Evolutionary conservation across 2,329 filamentous ascomycete genomes (phyloP).

Genomic region (Trichoderma hamatum): DNA sequence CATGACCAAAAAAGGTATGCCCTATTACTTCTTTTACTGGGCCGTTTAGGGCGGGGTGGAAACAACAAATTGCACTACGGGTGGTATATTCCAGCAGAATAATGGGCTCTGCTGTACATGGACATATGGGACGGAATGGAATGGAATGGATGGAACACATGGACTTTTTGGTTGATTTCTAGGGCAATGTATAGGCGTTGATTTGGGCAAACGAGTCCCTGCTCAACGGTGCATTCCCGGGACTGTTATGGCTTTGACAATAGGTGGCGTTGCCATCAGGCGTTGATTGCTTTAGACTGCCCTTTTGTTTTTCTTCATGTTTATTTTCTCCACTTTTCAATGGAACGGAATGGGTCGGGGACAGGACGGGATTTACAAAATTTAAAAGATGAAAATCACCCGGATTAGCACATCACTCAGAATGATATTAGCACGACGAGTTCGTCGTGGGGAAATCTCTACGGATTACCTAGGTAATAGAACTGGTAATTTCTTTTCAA

Average conservation of each 20-base stretch:
- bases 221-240: conserved; percentile 7
- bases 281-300: conserved; percentile 22
- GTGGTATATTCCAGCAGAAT: conserved; percentile 7
- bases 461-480: conserved; percentile 14
- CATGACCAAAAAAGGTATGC: conserved; percentile 18
- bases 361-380: conserved; percentile 21
- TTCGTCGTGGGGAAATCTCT: conserved; percentile 7
- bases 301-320: not conserved
- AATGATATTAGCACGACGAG: conserved; percentile 12
- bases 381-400: conserved; percentile 4
- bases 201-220: not conserved
- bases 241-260: conserved; percentile 23
- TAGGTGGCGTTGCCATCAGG: conserved; percentile 23
- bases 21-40: conserved; percentile 15
- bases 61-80: conserved; percentile 23
- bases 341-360: conserved; percentile 1
- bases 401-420: conserved; percentile 18
- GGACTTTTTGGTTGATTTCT: conserved; percentile 18
- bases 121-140: conserved; percentile 22
- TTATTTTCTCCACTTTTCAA: not conserved
- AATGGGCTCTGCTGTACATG: conserved; percentile 16
- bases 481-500: conserved; percentile 1
- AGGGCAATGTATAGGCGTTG: not conserved
- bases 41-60: conserved; percentile 15
- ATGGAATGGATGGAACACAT: conserved; percentile 16